Percentiles rank a stretch among this genome's conserved stretches.
phyloP scores from a whole-genome alignment of 805 yeast genomes.

The Wickerhamiella sergipiensis region DNA sequence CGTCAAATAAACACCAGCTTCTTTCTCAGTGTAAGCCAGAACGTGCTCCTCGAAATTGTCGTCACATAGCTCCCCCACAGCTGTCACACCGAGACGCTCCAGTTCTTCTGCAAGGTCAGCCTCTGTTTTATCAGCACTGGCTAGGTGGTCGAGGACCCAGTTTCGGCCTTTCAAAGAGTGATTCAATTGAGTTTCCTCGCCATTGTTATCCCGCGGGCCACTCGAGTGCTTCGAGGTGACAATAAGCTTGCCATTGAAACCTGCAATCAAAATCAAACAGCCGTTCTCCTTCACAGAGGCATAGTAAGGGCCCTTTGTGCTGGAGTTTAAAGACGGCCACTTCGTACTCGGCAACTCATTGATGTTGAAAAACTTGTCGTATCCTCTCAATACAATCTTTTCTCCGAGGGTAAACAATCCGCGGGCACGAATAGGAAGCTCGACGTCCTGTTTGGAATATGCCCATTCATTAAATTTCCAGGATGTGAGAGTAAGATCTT shows the following conservation, averaged over 20 bases:
- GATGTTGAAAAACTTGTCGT: conserved; percentile 84
- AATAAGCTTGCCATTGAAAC: conserved; percentile 59
- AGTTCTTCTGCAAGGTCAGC: conserved; percentile 44
- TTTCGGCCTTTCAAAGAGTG: conserved; percentile 66
- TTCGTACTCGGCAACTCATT: conserved; percentile 47
- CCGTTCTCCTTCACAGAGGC: conserved; percentile 87
- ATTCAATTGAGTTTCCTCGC: conserved; percentile 28
- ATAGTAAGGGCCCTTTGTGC: conserved; percentile 63
- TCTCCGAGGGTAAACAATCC: conserved; percentile 55
- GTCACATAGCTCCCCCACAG: conserved; percentile 87
- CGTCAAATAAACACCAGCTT: conserved; percentile 77
- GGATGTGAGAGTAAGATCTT: conserved; percentile 19
- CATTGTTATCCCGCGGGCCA: conserved; percentile 35
- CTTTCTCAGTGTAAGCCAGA: conserved; percentile 49
- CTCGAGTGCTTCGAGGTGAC: conserved; percentile 89
- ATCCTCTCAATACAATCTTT: conserved; percentile 65
- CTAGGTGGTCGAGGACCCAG: conserved; percentile 43
- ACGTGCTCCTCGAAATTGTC: conserved; percentile 91
- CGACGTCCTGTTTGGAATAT: conserved; percentile 40
- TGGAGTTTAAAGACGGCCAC: conserved; percentile 30
- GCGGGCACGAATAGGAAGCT: conserved; percentile 63
- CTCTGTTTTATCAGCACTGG: conserved; percentile 26
- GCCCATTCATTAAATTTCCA: conserved; percentile 95
- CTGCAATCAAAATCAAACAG: conserved; percentile 75
- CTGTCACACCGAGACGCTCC: conserved; percentile 46